Base-by-base conservation (phyloP, 192 early-diverging fungal genomes). In the Podochytrium sp. region DNA sequence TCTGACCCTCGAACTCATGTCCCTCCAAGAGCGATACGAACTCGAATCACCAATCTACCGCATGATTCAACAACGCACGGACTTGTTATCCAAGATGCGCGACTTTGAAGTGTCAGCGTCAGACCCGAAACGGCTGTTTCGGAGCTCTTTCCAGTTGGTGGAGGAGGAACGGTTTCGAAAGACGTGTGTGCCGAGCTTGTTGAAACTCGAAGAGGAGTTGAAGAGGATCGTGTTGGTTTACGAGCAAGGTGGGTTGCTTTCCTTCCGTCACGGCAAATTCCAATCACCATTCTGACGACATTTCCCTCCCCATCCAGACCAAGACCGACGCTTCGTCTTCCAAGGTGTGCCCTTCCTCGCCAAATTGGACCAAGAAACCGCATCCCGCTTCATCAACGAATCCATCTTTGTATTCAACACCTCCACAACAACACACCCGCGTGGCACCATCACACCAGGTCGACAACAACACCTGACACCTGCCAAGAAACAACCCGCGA, bases 161-260 rank as follows among this genome's bases (percentile, higher is more conserved):
- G 92, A 95, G 74, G 93, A 95, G 73, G 93, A 94, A 47, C 84
- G 86, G 75, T 95, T 91, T 79, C 72, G 93, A 33, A 92, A 92
- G 50, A 84, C 88, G 0, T 92, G 91, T 35, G 90, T 87, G 62
- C 93, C 93, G 29, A 92, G 84, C 1, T 74, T 95, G 16, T 62
- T 92, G 16, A 84, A 83, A 34, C 71, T 91, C 74, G 93, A 95
- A 71, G 68, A 80, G 32, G 62, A 68, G 7, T 76, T 95, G 55
- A 72, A 85, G 18, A 72, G 81, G 23, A 80, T 78, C 1, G 77
- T 93, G 34, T 51, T 80, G 33, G 74, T 67, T 30, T 89, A 83
- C 58, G 91, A 93, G 78, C 42, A 74, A 72, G 16, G 43, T 80
- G 18, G 20, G 42, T 27, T 72, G 16, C 29, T 41, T 59, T 33